Evolutionary conservation across 768 basidiomycete species (phyloP), one percentile per base, ranked within the genome.

Genomic region (Psilocybe cubensis): DNA sequence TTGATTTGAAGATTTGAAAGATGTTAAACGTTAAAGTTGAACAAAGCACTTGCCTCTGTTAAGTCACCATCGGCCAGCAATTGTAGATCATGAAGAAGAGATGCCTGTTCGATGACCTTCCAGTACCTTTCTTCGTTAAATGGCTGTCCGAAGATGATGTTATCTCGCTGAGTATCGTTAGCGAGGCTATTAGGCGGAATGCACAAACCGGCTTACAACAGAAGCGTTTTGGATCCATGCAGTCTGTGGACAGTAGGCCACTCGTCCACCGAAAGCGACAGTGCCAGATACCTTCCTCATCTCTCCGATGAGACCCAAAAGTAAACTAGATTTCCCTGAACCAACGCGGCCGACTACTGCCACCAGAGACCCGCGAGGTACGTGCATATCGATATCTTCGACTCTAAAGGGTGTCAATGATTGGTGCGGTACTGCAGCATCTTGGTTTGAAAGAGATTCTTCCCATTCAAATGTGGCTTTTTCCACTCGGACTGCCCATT

Each of bases 171-270:
- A 10, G 29, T 29, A 33, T 23, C 29, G 41, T 12, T 38, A 27
- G 24, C 31, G 25, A 43, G 18, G 12, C 24, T 11, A 35, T 11
- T n/a, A 10, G 4, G 20, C 3, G 24, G 33, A 18, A 38, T 38
- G 14, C 35, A 4, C 23, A 24, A 52, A 11, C 8, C 14, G n/a
- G 61, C 81, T 48, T 52, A 86, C 86, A 66, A 87, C 63, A 4
- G 83, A 77, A 0, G 83, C 82, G 65, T 89, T 89, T 68, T 89
- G 87, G 46, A 92, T 90, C 89, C 89, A 92, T 0, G 88, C 86
- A 0, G 81, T 83, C 70, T 92, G 89, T 14, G 88, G 79, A 65
- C 86, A 88, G 66, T 90, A 92, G 4, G 82, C 87, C 9, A 90
- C 77, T 12, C 74, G 71, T 0, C 89, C 88, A 6, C 89, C 85